Conservation (phyloP, 2,329 filamentous ascomycete species). For the Paraphaeosphaeria sporulosa region DNA sequence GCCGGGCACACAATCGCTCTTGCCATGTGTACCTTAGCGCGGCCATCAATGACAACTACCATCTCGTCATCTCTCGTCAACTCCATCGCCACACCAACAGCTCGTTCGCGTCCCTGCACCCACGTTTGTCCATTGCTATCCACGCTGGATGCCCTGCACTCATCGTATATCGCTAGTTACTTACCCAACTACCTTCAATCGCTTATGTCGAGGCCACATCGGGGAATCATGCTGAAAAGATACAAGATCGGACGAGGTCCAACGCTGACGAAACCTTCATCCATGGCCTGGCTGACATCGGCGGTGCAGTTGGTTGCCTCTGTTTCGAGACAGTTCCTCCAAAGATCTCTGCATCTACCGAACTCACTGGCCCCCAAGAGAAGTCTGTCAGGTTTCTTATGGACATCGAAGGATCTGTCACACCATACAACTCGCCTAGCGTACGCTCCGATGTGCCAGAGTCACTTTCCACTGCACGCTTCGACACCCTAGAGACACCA, state of each 20-base stretch:
- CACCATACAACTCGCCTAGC: background rate
- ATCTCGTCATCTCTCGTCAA: background rate
- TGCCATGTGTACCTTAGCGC: background rate
- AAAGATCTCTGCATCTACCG: background rate
- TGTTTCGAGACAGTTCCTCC: background rate
- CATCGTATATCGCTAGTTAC: background rate
- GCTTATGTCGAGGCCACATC: background rate
- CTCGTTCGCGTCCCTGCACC: background rate
- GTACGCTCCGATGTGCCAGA: background rate
- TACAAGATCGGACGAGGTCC: background rate
- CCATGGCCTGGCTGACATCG: background rate
- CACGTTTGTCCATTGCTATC: background rate
- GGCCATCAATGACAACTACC: background rate
- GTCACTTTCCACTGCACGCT: too few relatives aligned
- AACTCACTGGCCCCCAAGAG: background rate
- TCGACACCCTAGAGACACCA: background rate
- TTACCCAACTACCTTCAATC: background rate
- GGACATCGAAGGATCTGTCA: background rate
- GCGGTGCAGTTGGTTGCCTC: background rate
- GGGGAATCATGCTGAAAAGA: background rate
- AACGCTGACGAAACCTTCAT: too few relatives aligned
- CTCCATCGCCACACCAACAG: background rate
- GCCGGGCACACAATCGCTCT: background rate
- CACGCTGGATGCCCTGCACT: background rate
- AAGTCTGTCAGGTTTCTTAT: background rate